Conservation (phyloP, 2,329 filamentous ascomycete species). For the Hortaea werneckii region DNA sequence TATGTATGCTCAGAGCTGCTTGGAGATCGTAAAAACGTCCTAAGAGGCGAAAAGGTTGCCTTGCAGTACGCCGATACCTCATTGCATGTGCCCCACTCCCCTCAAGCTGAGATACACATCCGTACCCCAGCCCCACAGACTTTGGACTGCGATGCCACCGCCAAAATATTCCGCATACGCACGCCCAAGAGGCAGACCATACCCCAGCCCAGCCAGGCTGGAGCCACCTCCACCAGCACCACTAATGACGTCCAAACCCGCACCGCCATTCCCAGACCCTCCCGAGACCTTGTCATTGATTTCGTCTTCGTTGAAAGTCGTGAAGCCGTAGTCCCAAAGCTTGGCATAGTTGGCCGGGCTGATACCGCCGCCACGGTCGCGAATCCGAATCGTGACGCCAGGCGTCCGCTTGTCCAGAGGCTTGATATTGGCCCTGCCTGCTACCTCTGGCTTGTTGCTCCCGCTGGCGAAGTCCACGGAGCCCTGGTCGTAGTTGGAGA, state of each 20-base stretch:
- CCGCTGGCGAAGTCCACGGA: conserved; percentile 25
- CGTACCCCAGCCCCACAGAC: conserved; percentile 82
- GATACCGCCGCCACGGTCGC: conserved; percentile 91
- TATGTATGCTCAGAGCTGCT: no score
- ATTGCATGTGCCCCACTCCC: conserved; percentile 42
- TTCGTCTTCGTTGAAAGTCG: conserved; percentile 70
- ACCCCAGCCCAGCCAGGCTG: conserved; percentile 77
- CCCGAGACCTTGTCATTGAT: conserved; percentile 39
- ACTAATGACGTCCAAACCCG: conserved; percentile 67
- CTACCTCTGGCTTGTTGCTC: conserved; percentile 11
- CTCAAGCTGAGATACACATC: conserved; percentile 55
- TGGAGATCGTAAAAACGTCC: no score
- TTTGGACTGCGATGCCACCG: conserved; percentile 90
- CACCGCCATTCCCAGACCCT: conserved; percentile 43
- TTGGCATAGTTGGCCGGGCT: conserved; percentile 70
- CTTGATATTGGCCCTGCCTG: conserved; percentile 29
- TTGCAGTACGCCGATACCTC: not conserved
- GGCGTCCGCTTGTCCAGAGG: conserved; percentile 48
- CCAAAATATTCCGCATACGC: conserved; percentile 98
- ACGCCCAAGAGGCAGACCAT: conserved; percentile 78
- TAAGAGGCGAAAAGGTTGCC: no score
- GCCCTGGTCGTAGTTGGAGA: conserved; percentile 28
- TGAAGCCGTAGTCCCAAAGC: conserved; percentile 97
- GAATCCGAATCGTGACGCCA: conserved; percentile 88
- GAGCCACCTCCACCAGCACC: conserved; percentile 63